phyloP scores from a whole-genome alignment of 2,329 filamentous ascomycete genomes.

The Lasiodiplodia sp. region DNA sequence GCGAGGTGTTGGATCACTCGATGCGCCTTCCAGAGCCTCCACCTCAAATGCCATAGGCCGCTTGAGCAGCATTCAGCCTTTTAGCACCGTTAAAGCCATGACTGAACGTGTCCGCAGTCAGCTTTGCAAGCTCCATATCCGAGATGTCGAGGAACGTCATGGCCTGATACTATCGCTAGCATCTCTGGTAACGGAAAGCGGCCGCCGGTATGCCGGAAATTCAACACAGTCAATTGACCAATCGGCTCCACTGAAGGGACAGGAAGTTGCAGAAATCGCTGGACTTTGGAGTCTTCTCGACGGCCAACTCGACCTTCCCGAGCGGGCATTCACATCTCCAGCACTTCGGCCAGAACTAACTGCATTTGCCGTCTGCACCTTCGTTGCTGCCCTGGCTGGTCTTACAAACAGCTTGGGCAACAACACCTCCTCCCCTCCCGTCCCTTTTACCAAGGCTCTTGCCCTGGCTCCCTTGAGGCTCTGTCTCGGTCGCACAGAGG shows the following conservation, averaged over 20 bases:
- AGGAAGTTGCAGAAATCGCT: slow-evolving; percentile 34
- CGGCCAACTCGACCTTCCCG: slow-evolving; percentile 44
- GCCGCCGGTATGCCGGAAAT: background rate
- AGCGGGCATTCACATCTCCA: slow-evolving; percentile 49
- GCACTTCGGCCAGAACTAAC: slow-evolving; percentile 69
- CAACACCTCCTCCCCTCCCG: background rate
- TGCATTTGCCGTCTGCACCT: slow-evolving; percentile 66
- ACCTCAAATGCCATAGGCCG: slow-evolving; percentile 74
- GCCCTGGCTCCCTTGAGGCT: slow-evolving; percentile 38
- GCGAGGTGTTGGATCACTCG: slow-evolving; percentile 85
- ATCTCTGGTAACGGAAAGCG: slow-evolving; percentile 50
- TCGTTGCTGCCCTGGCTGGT: slow-evolving; percentile 50
- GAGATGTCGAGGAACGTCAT: slow-evolving; percentile 74
- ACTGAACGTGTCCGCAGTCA: slow-evolving; percentile 52
- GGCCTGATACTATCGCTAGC: slow-evolving; percentile 71
- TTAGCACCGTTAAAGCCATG: slow-evolving; percentile 48
- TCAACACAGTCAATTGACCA: too few relatives aligned
- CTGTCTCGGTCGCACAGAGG: slow-evolving; percentile 46
- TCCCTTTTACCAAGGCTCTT: slow-evolving; percentile 10
- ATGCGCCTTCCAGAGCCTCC: slow-evolving; percentile 74
- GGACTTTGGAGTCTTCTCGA: slow-evolving; percentile 39
- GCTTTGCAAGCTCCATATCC: slow-evolving; percentile 57
- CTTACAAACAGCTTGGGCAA: slow-evolving; percentile 48
- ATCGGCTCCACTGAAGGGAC: background rate
- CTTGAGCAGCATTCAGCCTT: slow-evolving; percentile 54